Conservation (phyloP, 148 eudicot genomes). For the Chenopodium berlandieri region DNA sequence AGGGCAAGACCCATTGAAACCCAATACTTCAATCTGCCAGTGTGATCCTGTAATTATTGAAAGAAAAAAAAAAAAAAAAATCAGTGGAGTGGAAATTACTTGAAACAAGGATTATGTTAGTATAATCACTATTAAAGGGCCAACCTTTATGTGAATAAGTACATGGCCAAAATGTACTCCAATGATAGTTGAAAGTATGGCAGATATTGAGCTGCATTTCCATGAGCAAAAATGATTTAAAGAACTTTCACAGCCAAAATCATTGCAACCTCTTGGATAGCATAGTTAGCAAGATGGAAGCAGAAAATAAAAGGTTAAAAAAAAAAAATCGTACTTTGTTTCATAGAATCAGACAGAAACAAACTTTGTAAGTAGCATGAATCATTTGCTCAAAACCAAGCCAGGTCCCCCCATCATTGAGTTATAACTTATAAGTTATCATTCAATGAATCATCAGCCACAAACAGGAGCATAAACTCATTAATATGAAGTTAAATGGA, state of each 20-base stretch:
- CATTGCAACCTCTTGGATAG: background rate
- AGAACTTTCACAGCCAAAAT: background rate
- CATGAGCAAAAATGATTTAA: background rate
- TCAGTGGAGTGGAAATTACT: background rate
- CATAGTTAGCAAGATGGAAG: background rate
- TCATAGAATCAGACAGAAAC: background rate
- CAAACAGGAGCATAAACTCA: background rate
- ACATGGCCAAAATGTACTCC: constrained; percentile 93
- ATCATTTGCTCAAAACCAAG: background rate
- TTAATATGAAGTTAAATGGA: background rate
- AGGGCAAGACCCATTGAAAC: constrained; percentile 55
- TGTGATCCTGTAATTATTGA: constrained; percentile 49
- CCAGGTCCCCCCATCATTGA: background rate
- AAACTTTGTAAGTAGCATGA: background rate
- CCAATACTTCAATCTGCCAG: constrained; percentile 76
- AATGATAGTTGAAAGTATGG: constrained; percentile 69
- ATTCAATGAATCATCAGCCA: background rate
- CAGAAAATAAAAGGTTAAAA: background rate
- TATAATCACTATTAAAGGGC: background rate
- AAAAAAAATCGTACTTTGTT: background rate
- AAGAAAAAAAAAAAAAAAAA: background rate
- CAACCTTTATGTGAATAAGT: constrained; percentile 73
- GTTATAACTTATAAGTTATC: background rate
- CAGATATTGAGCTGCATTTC: constrained; percentile 74
- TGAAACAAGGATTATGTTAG: constrained; percentile 9